Conservation (phyloP, 352 stramenopile genomes). For the Poterioochromonas sp. region DNA sequence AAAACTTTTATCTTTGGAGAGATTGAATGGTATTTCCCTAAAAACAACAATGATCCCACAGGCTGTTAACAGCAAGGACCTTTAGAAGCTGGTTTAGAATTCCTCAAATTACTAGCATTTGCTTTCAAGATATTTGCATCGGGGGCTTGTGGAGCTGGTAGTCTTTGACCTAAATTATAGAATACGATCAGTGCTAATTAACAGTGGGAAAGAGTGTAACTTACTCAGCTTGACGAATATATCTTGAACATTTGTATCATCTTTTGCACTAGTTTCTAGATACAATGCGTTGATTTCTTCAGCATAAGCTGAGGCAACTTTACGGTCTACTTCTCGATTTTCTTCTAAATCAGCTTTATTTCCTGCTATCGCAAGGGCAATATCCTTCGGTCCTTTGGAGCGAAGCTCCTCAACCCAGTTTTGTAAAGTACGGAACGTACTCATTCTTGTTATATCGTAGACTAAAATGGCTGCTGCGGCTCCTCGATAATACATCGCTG, state of each 20-base stretch:
- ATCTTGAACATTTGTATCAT: slow-evolving; percentile 43
- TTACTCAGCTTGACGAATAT: slow-evolving; percentile 37
- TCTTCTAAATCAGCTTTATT: slow-evolving; percentile 84
- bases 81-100: not conserved
- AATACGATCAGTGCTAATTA: not conserved
- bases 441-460: slow-evolving; percentile 89
- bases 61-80: not conserved
- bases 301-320: slow-evolving; percentile 71
- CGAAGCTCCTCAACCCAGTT: slow-evolving; percentile 88
- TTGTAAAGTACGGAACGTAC: slow-evolving; percentile 77
- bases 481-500: slow-evolving; percentile 93
- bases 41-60: no score
- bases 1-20: no score
- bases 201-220: no score
- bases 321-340: slow-evolving; percentile 72
- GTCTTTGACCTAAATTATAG: not conserved
- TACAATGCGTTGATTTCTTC: slow-evolving; percentile 72
- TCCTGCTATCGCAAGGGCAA: slow-evolving; percentile 79
- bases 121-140: not conserved
- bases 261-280: slow-evolving; percentile 46
- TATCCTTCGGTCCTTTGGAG: slow-evolving; percentile 60
- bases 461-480: slow-evolving; percentile 92
- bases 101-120: not conserved
- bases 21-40: no score
- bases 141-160: not conserved